Evolutionary conservation across 306 rosid genomes (phyloP), one percentile per base, ranked within the genome.

Genomic region (peach (Prunus persica)): DNA sequence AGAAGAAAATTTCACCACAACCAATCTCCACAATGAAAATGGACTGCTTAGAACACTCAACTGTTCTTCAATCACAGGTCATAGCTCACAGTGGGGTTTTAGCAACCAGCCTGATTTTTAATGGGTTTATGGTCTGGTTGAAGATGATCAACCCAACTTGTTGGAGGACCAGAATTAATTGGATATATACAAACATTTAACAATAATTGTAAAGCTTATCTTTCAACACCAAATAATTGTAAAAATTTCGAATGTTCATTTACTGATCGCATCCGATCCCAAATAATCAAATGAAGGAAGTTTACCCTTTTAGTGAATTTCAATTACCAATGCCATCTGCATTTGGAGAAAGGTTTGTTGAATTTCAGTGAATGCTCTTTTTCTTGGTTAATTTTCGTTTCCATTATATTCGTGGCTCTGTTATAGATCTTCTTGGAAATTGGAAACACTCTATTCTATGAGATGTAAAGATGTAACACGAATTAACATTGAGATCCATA

Each of bases 61-160:
- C 25, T 22, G 3, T 24, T 46, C 72, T 45, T 18, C 41, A 68
- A 9, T 11, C 38, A 46, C 57, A 14, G 2, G 2, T 46, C 72
- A 67, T 18, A 14, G 38, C 38, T 8, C 63, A 47, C 47, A 52
- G 5, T 52, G 41, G 63, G 34, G 41, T 76, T 51, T 54, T 43
- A 24, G 4, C 56, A 76, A 27, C 46, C 49, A 30, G 47, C 34
- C 80, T 5, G 74, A 67, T 7, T 24, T 12, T 67, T 56, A 30
- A 1, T 56, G 61, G 50, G 68, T 67, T 25, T 54, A 41, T 10
- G 54, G 52, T 12, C 62, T 45, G 67, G 74, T 56, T 25, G 67
- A 55, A 55, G 73, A 66, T 65, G 73, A 66, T 58, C 41, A 46
- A 41, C n/a, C 66, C 63, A 73, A 24, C 12, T 41, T 58, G 6